These are phyloP conservation scores for Penicillium nordicum DNA, from an alignment of 2,329 filamentous ascomycete species.

Conservation along the genomic window DNA sequence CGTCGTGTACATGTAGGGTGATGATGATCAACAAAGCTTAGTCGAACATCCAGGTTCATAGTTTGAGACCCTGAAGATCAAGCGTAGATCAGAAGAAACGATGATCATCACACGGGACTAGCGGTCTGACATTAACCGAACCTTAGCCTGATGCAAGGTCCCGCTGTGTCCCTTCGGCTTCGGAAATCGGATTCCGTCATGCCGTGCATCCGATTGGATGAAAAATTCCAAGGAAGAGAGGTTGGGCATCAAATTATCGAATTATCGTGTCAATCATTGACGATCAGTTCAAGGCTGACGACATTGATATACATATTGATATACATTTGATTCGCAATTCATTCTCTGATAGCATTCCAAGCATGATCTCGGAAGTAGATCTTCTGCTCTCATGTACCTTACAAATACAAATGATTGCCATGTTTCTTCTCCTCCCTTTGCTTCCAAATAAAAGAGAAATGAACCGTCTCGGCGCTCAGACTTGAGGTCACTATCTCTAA, in stretches of 20 bases:
- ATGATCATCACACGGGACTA: background rate
- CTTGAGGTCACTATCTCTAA: no score
- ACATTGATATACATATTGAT: background rate
- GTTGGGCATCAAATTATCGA: background rate
- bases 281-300: background rate
- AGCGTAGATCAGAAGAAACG: background rate
- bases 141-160: background rate
- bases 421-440: background rate
- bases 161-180: background rate
- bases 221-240: background rate
- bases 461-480: background rate
- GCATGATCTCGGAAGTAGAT: background rate
- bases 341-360: conserved; percentile 3
- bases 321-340: background rate
- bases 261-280: background rate
- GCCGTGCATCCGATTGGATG: conserved; percentile 6
- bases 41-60: background rate
- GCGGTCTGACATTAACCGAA: background rate
- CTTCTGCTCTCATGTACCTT: background rate
- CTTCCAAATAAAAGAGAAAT: background rate
- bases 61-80: background rate
- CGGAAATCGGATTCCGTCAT: conserved; percentile 6
- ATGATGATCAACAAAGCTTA: background rate
- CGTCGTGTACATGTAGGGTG: background rate
- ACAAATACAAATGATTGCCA: background rate